Conservation (phyloP, 2,329 filamentous ascomycete species). For the Arthrobotrys sinensis region DNA sequence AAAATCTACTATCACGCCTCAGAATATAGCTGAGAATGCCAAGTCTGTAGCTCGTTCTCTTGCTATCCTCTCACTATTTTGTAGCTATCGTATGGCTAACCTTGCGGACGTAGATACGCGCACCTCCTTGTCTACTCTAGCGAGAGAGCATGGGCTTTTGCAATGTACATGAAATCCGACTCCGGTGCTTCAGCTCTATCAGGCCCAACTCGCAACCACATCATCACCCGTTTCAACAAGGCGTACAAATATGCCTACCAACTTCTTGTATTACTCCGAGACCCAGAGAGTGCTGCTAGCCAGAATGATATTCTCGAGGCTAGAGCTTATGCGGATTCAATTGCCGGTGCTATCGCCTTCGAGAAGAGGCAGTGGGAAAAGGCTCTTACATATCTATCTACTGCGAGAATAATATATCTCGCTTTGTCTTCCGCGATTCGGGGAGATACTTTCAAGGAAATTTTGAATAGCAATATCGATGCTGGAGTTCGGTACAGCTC, state of each 20-base stretch:
- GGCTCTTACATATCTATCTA: constrained; percentile 82
- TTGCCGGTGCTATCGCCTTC: constrained; percentile 83
- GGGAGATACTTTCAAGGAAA: constrained; percentile 86
- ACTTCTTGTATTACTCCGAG: constrained; percentile 79
- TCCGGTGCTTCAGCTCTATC: constrained; percentile 84
- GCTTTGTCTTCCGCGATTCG: constrained; percentile 78
- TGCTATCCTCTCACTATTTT: neutral
- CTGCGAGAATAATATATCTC: constrained; percentile 85
- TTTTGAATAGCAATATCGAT: constrained; percentile 88
- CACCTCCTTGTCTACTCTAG: constrained; percentile 86
- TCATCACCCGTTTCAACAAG: constrained; percentile 88
- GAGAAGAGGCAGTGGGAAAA: constrained; percentile 89
- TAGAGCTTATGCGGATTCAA: constrained; percentile 82
- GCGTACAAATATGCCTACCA: constrained; percentile 79
- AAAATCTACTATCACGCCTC: constrained; percentile 79
- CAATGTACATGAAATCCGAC: constrained; percentile 89
- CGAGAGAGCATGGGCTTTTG: constrained; percentile 94
- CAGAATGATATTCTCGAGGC: constrained; percentile 85
- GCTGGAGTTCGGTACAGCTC: constrained; percentile 94
- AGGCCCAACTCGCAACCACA: constrained; percentile 85
- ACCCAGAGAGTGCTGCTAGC: constrained; percentile 76
- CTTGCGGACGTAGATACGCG: constrained; percentile 74
- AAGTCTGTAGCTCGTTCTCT: constrained; percentile 73
- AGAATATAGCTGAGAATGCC: constrained; percentile 80
- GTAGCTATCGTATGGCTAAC: constrained; percentile 18